phyloP scores from a whole-genome alignment of 2,329 filamentous ascomycete species.

The Raffaelea ambrosiae region DNA sequence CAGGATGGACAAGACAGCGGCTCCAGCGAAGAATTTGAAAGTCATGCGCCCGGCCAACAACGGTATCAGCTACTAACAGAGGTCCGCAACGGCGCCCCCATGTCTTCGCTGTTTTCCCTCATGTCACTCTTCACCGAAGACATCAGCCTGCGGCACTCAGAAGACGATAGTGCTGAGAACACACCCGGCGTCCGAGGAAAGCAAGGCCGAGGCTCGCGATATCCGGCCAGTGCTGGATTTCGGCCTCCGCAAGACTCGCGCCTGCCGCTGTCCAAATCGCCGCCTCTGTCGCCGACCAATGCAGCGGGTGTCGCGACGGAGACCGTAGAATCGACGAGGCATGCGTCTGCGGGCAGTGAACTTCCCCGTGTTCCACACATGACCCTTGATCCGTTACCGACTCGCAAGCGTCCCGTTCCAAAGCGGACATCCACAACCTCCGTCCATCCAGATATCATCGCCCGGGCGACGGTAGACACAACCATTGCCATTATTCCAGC shows the following conservation, averaged over 20 bases:
- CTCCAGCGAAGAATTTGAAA: slow-evolving; percentile 44
- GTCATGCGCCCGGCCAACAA: slow-evolving; percentile 56
- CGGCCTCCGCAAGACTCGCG: slow-evolving; percentile 22
- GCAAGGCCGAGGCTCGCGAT: slow-evolving; percentile 22
- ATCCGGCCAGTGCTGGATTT: slow-evolving; percentile 20
- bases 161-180: slow-evolving; percentile 43
- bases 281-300: slow-evolving; percentile 18
- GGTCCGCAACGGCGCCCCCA: slow-evolving; percentile 93
- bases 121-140: slow-evolving; percentile 96
- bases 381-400: slow-evolving; percentile 47
- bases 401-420: slow-evolving; percentile 28
- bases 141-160: slow-evolving; percentile 65
- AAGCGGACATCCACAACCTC: slow-evolving; percentile 55
- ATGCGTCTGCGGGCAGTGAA: slow-evolving; percentile 15
- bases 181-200: slow-evolving; percentile 17
- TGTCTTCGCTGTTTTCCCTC: slow-evolving; percentile 97
- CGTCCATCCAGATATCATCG: slow-evolving; percentile 92
- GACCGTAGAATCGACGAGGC: slow-evolving; percentile 11
- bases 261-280: slow-evolving; percentile 30
- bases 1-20: slow-evolving; percentile 26
- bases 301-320: slow-evolving; percentile 16
- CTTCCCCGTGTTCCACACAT: slow-evolving; percentile 65
- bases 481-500: slow-evolving; percentile 98
- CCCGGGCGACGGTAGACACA: slow-evolving; percentile 90
- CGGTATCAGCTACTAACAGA: slow-evolving; percentile 93